Conservation (phyloP, 1,284 basidiomycete species). For the Marasmius tenuissimus region DNA sequence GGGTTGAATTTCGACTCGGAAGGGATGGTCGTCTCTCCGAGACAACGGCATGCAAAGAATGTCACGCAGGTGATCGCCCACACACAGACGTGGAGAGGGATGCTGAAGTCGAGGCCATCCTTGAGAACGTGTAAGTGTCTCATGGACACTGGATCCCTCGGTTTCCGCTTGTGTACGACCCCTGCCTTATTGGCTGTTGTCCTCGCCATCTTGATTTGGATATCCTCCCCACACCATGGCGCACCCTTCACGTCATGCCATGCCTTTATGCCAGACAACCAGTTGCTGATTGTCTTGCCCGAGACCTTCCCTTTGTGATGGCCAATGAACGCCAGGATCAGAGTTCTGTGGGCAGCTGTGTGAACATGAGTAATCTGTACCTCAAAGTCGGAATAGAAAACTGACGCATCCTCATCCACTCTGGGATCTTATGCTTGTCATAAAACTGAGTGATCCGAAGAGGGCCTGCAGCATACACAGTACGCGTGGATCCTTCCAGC, state of each 20-base stretch:
- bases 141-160: conserved; percentile 2
- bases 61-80: conserved; percentile 5
- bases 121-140: not conserved
- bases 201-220: conserved; percentile 1
- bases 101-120: not conserved
- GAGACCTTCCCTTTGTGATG: not conserved
- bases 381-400: not conserved
- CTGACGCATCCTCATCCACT: conserved; percentile 30
- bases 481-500: not conserved
- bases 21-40: conserved; percentile 9
- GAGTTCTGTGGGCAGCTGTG: not conserved
- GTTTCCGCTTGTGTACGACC: not conserved
- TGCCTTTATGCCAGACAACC: conserved; percentile 6
- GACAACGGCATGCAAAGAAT: conserved; percentile 9
- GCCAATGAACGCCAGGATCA: conserved; percentile 17
- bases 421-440: conserved; percentile 25
- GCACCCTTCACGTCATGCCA: conserved; percentile 10
- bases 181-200: no score
- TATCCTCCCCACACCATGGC: conserved; percentile 6
- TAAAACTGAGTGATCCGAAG: conserved; percentile 35
- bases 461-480: conserved; percentile 31
- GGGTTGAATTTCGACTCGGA: not conserved
- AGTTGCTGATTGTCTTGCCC: not conserved
- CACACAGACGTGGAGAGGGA: conserved; percentile 3
- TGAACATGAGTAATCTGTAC: not conserved